Evolutionary conservation across 345 rosid species (phyloP).

Genomic region (Physaria fendleri): DNA sequence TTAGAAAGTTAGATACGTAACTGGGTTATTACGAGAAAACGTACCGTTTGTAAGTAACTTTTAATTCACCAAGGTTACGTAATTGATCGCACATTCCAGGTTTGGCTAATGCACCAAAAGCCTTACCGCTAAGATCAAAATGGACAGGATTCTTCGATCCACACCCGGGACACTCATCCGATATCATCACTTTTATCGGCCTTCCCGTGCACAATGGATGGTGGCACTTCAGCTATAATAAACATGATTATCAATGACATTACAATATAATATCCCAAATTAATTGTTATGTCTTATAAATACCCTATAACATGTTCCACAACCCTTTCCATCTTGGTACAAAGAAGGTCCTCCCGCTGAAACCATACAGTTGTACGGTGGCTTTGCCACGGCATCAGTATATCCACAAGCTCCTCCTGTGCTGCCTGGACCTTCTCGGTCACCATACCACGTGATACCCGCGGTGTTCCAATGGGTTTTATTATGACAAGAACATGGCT

Average conservation of each 20-base stretch:
- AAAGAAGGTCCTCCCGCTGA: slow-evolving; percentile 67
- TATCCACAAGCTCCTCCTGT: slow-evolving; percentile 78
- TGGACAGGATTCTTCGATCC: slow-evolving; percentile 42
- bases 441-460: slow-evolving; percentile 63
- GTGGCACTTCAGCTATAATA: slow-evolving; percentile 10
- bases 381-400: slow-evolving; percentile 33
- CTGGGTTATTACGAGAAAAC: too few relatives aligned
- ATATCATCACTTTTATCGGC: slow-evolving; percentile 53
- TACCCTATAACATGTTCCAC: slow-evolving; percentile 77
- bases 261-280: background rate
- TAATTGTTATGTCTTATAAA: background rate
- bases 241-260: background rate
- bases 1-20: too few relatives aligned
- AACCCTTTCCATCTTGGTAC: slow-evolving; percentile 50
- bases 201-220: slow-evolving; percentile 59
- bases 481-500: slow-evolving; percentile 19
- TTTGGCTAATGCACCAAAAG: slow-evolving; percentile 73
- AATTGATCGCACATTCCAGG: slow-evolving; percentile 47
- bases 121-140: slow-evolving; percentile 70
- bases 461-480: slow-evolving; percentile 23
- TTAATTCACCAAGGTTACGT: slow-evolving; percentile 52
- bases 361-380: slow-evolving; percentile 44
- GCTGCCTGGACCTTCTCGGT: slow-evolving; percentile 46
- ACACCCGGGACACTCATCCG: slow-evolving; percentile 68
- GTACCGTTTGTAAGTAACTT: slow-evolving; percentile 52